A percentile compares a stretch with the other conserved stretches of the same genome.
Conservation (phyloP, 331 rosid genomes). For the Phaseolus coccineus region DNA sequence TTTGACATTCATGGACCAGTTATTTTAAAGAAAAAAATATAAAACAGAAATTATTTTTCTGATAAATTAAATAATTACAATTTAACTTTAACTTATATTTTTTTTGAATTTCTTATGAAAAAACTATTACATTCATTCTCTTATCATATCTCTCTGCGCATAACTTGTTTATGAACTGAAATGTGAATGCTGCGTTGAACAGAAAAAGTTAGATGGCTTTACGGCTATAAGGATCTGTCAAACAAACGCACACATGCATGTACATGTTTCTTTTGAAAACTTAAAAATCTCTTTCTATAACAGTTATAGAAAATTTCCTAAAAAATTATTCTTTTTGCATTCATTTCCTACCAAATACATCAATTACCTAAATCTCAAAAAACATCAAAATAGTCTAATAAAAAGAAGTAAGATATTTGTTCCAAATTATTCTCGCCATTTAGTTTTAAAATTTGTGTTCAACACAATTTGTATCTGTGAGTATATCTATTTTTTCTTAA, state of each 20-base stretch:
- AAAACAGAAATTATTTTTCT: no score
- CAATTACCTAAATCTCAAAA: background rate
- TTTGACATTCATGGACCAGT: no score
- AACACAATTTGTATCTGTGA: background rate
- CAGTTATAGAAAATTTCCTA: background rate
- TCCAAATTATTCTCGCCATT: background rate
- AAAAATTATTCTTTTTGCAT: background rate
- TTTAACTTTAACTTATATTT: no score
- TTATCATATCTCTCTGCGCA: background rate
- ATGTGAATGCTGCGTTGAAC: constrained; percentile 23
- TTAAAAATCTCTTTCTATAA: background rate
- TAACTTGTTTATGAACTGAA: constrained; percentile 20
- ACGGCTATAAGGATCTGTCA: constrained; percentile 2
- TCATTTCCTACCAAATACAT: background rate
- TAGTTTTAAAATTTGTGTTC: background rate
- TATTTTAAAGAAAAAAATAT: no score
- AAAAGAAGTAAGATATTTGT: background rate
- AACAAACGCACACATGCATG: constrained; percentile 12
- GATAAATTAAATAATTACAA: no score
- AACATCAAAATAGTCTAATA: background rate
- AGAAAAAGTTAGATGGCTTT: constrained; percentile 27
- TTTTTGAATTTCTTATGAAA: no score
- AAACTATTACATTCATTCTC: no score
- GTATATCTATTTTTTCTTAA: no score
- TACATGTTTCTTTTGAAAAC: background rate